Base-by-base conservation (phyloP, 345 rosid genomes). In the Salix purpurea region DNA sequence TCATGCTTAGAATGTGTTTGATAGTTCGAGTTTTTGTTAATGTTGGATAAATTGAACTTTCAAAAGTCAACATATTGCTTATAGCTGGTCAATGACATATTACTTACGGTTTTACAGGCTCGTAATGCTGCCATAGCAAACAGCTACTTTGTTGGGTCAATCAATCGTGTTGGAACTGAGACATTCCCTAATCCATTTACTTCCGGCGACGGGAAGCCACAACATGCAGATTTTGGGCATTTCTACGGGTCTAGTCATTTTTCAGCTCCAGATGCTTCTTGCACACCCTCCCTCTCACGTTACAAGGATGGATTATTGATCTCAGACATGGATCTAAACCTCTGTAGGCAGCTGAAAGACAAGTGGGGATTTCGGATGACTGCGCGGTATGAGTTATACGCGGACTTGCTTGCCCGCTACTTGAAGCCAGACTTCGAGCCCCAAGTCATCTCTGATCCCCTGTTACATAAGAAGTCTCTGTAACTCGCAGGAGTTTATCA, bases 91-190 rank as follows among this genome's bases (percentile, higher is more conserved):
- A 67, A 37, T 44, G 69, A 70, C 65, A n/a, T 50, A 19, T 32
- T 52, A 5, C 68, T 44, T 32, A 42, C 73, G 34, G 52, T 76
- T 77, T 67, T 74, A 23, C 90, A 96, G 97, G 97, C 98, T 9
- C 90, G 97, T 58, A 96, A 96, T 77, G 99, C 97, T 75, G 98
- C 97, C 23, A 91, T 96, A 72, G 95, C 97, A 72, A 96, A 96
- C 76, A 96, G 93, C 80, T 96, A 92, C 83, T 96, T 91, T 75
- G 97, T 92, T n/a, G 99, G 94, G 37, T 96, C 99, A 46, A 91
- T 96, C 64, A 96, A 96, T 81, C 91, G 97, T 18, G 97, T 96
- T 72, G 99, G 99, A n/a, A 96, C 97, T 3, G 98, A 91, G 86
- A 82, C 80, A 70, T 93, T 96, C 82, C 97, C 99, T 19, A 89